Conservation (phyloP, 2,329 filamentous ascomycete species). For the Fusarium bulbicola region DNA sequence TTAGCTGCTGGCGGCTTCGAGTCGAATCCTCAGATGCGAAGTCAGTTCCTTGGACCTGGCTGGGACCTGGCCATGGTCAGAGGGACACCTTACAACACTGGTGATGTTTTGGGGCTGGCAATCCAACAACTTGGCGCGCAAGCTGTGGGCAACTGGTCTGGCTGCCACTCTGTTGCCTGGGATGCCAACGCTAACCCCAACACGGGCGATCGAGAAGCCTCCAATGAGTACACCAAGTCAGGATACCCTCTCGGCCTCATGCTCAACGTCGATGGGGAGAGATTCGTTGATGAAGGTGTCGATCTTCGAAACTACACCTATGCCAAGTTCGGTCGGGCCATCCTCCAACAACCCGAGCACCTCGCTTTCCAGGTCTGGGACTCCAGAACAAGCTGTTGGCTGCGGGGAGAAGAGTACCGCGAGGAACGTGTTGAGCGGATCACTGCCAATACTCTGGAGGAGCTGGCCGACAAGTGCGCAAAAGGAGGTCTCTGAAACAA, state of each 20-base stretch:
- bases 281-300: constrained; percentile 9
- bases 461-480: neutral
- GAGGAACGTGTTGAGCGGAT: constrained; percentile 15
- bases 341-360: constrained; percentile 17
- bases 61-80: constrained; percentile 39
- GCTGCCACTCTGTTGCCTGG: constrained; percentile 7
- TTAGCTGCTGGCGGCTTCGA: constrained; percentile 13
- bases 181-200: constrained; percentile 16
- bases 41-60: constrained; percentile 57
- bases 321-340: constrained; percentile 13
- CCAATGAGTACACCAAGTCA: constrained; percentile 18
- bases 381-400: neutral
- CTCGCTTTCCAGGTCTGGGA: constrained; percentile 16
- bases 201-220: constrained; percentile 5
- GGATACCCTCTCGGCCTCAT: constrained; percentile 15
- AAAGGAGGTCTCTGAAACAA: neutral
- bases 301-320: constrained; percentile 18
- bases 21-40: constrained; percentile 65
- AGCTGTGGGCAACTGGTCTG: constrained; percentile 7
- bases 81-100: constrained; percentile 38
- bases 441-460: neutral
- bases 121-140: neutral
- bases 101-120: neutral
- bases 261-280: constrained; percentile 1
- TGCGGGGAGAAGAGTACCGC: constrained; percentile 8